Evolutionary conservation across 306 rosid genomes (phyloP), one percentile per base, ranked within the genome.

Genomic region (Lotus japonicus): DNA sequence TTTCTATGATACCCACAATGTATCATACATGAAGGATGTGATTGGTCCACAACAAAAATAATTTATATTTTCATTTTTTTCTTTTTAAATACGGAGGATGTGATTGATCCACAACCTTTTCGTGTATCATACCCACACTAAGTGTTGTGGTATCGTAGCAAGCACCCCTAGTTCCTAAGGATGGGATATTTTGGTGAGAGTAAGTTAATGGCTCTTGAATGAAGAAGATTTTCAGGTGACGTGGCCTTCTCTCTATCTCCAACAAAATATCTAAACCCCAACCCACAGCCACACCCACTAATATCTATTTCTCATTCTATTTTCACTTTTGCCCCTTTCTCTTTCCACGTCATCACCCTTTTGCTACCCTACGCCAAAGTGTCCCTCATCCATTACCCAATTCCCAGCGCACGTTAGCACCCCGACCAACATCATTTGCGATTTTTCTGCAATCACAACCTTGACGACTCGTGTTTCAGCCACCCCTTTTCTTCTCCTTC

Each of bases 161-260:
- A n/a, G n/a, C n/a, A n/a, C n/a, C n/a, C n/a, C n/a, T n/a, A n/a
- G n/a, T n/a, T n/a, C n/a, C n/a, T n/a, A n/a, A 21, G 26, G 26
- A 31, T 5, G 11, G 39, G 59, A 71, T 71, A 52, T 68, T 76
- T 64, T 43, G 12, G 2, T 33, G 35, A 7, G 18, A 26, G 9
- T 5, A 31, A 31, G 9, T 5, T 5, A 31, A 31, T 31, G 36
- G 36, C 36, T 6, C 36, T 31, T 49, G 41, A 54, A 35, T 23
- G 53, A 60, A 14, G 1, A 23, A 77, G 77, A 80, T 71, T 54
- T 75, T 9, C 21, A 10, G 23, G 72, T 71, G 86, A 85, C 90
- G 87, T 87, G 86, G 94, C 75, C 71, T 58, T 14, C 71, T 79
- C 49, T 62, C 80, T 73, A 80, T 87, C 88, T 63, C 80, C 72